Base-by-base conservation (phyloP, 1,139 yeast genomes). In the Saccharomycopsis hybrid region DNA sequence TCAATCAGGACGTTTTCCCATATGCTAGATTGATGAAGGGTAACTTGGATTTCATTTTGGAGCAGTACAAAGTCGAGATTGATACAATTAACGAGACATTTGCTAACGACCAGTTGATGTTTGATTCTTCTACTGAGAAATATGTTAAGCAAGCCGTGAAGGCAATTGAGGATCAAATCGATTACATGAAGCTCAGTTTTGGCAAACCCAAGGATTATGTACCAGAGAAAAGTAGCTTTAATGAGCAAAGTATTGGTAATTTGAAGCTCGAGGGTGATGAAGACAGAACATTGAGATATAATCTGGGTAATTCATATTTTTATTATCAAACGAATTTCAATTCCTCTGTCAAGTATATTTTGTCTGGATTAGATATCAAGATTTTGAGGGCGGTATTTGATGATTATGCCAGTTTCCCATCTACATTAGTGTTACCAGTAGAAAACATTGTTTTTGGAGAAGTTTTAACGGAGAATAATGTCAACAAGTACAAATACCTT, bases 341-440 rank as follows among this genome's bases (percentile, higher is more conserved):
- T 56, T 74, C 92, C 0, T 70, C 79, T 3, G 74, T 83, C 4
- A 76, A 78, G 32, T 88, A 70, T 63, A 84, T 86, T 41, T 68
- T 90, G 27, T 80, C 96, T 0, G 82, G 90, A 1, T 68, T 92
- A 45, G 98, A 92, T 60, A 76, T 86, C 46, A 82, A 82, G 53
- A 80, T 92, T 9, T 68, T 92, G 54, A 76, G 78, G 54, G 65
- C 79, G 0, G 75, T 82, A 4, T 88, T 78, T 65, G 80, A 79
- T 4, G 70, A 72, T 18, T 90, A 85, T 60, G 66, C 77, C 1
- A 65, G 72, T 11, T 78, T 90, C 56, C 98, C 98, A 0, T 65
- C 83, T 1, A 69, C 77, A 0, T 62, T 90, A 5, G 67, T 77
- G 3, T 78, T 78, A 7, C 75, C 73, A 41, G 77, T 92, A 13